These are phyloP conservation scores for Boletus sensibilis DNA, from an alignment of 768 basidiomycete genomes.

Conservation along the genomic window DNA sequence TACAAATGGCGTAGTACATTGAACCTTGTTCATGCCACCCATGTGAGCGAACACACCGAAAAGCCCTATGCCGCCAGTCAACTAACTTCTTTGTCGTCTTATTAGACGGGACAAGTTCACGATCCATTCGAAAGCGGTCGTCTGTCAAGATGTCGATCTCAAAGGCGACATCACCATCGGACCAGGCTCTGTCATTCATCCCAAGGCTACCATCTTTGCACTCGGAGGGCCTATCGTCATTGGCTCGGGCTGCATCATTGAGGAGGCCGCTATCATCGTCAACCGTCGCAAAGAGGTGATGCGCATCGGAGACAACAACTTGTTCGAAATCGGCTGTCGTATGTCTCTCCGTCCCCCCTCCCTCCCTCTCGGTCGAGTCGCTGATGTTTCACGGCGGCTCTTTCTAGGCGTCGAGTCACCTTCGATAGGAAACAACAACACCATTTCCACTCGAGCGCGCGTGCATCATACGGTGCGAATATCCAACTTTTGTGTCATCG, in stretches of 20 bases:
- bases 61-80: not conserved
- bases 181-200: constrained; percentile 88
- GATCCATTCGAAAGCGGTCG: constrained; percentile 86
- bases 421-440: constrained; percentile 81
- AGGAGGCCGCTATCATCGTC: constrained; percentile 87
- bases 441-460: constrained; percentile 78
- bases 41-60: constrained; percentile 22
- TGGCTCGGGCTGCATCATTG: constrained; percentile 85
- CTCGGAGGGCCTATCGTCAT: constrained; percentile 89
- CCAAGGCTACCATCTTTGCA: constrained; percentile 91
- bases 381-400: not conserved
- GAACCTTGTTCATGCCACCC: constrained; percentile 26
- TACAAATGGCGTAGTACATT: not conserved
- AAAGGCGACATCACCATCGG: constrained; percentile 95
- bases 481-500: constrained; percentile 77
- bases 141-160: constrained; percentile 92
- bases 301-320: constrained; percentile 91
- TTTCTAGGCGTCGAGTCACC: constrained; percentile 82
- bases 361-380: not conserved
- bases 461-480: constrained; percentile 83
- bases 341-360: constrained; percentile 37
- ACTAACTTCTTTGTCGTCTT: not conserved
- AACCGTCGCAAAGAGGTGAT: constrained; percentile 89
- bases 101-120: constrained; percentile 86
- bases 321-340: constrained; percentile 95